Evolutionary conservation across 1,284 basidiomycete genomes (phyloP), one percentile per base, ranked within the genome.

Genomic region (Exobasidium rhododendri): DNA sequence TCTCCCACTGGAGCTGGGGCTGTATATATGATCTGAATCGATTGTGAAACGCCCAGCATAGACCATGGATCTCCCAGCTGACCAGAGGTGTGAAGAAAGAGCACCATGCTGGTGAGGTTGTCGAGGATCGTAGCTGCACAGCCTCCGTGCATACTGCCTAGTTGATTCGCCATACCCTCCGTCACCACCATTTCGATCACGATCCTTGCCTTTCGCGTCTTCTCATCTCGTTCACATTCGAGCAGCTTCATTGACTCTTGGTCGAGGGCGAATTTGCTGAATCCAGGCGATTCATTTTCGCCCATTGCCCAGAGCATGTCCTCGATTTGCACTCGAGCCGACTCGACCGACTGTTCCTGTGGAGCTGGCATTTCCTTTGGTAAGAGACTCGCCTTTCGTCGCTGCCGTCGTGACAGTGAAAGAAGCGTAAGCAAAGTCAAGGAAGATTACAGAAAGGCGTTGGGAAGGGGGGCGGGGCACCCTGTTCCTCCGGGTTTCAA

Each of bases 41-140:
- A 70, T 46, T 75, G 71, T 49, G 74, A 71, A 11, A 78, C 73
- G 51, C 76, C 76, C n/a, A 75, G 65, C 64, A 69, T 68, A 31
- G 66, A 62, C 76, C 76, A 78, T 0, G 73, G 73, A 22, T 65
- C 59, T 55, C 54, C 32, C 62, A 52, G 2, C 64, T 59, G 59
- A n/a, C 69, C 71, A 4, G 65, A 61, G 2, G 69, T 67, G 52
- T 75, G 73, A 29, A 71, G 59, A 10, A 59, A 67, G 43, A 69
- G 47, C 3, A 51, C 55, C 65, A 71, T 67, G 47, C 67, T 67
- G 4, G 72, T 69, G 22, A 74, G 50, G 56, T 68, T 68, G 64
- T 74, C 72, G 6, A 74, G 64, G 3, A 74, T 52, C 0, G 72
- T 74, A 2, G 72, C 70, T 13, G 63, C 60, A 26, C 70, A 71